phyloP scores from a whole-genome alignment of 495 filamentous ascomycete genomes.

The Penicillium desertorum region DNA sequence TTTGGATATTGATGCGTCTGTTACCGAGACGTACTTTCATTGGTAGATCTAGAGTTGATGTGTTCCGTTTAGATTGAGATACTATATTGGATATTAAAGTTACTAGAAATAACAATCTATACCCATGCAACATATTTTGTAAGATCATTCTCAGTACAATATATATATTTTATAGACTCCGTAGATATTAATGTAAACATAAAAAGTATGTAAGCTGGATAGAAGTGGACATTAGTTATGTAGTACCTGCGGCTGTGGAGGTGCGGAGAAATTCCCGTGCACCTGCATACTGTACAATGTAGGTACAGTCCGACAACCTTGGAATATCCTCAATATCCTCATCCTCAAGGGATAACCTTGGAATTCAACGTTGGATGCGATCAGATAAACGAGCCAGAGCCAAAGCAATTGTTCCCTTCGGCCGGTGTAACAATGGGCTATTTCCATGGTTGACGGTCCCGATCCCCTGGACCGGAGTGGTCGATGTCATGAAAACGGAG shows the following conservation, averaged over 20 bases:
- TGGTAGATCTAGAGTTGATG: constrained; percentile 7
- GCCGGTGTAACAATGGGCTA: constrained; percentile 20
- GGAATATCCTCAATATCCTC: not conserved
- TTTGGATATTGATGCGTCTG: constrained; percentile 8
- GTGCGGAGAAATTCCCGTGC: constrained; percentile 30
- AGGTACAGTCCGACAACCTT: constrained; percentile 6
- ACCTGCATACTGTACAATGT: constrained; percentile 10
- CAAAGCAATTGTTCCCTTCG: constrained; percentile 12
- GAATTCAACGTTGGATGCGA: not conserved
- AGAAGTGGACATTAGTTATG: constrained; percentile 2
- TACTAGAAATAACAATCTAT: no score
- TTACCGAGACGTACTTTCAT: not conserved
- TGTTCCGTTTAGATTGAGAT: not conserved
- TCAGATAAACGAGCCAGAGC: constrained; percentile 18
- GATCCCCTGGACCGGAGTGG: constrained; percentile 13
- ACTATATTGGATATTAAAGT: not conserved
- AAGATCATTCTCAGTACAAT: not conserved
- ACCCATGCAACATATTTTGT: not conserved
- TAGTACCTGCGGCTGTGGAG: constrained; percentile 18
- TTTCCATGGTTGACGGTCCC: constrained; percentile 24
- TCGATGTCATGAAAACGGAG: constrained; percentile 29
- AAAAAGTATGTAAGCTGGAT: not conserved
- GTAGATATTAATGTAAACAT: no score
- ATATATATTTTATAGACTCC: not conserved
- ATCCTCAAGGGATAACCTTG: no score